Conservation (phyloP, 148 eudicot species). For the Silene uniflora region DNA sequence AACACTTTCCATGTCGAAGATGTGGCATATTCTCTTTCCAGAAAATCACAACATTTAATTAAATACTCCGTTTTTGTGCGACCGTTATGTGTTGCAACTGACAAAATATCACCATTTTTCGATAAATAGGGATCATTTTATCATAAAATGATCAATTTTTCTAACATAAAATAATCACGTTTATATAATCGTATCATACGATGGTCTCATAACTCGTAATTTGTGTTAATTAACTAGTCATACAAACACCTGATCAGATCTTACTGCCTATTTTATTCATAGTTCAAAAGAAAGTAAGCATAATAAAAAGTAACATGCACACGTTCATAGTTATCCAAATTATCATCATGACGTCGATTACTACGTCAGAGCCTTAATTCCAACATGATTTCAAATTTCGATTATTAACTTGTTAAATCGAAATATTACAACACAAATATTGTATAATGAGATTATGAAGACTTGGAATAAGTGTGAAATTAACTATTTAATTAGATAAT, state of each 20-base stretch:
- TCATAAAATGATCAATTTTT: too few species aligned
- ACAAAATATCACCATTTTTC: too few species aligned
- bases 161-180: too few species aligned
- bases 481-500: not conserved
- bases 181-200: too few species aligned
- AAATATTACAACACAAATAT: not conserved
- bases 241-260: constrained; percentile 2
- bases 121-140: too few species aligned
- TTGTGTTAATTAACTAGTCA: not conserved
- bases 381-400: not conserved
- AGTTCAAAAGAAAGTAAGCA: not conserved
- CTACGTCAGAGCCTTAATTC: not conserved
- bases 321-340: constrained; percentile 14
- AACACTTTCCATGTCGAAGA: constrained; percentile 9
- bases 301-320: constrained; percentile 7
- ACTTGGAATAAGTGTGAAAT: not conserved
- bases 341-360: not conserved
- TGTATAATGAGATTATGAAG: not conserved
- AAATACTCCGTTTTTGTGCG: too few species aligned
- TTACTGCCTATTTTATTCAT: not conserved
- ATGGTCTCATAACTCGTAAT: too few species aligned
- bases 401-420: not conserved
- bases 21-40: constrained; percentile 18
- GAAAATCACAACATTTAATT: constrained; percentile 8
- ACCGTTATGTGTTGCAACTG: too few species aligned